Conservation (phyloP, 192 early-diverging fungal genomes). For the Phlyctochytrium arcticum region DNA sequence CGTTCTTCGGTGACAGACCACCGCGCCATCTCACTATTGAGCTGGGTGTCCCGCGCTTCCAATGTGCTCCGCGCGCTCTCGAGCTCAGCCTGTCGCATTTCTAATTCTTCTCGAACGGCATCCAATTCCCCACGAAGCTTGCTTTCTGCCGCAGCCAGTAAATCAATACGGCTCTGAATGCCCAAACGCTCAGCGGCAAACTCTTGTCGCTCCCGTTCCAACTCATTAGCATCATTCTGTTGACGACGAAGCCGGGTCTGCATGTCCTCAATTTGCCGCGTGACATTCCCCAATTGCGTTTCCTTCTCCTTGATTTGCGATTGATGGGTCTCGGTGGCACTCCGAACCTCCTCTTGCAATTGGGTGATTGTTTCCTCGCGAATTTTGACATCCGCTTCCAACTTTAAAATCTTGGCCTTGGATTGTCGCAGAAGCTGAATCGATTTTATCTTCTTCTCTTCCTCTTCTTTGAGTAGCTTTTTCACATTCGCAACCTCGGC, state of each 20-base stretch:
- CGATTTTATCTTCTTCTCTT: constrained; percentile 56
- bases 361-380: constrained; percentile 30
- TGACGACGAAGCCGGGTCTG: constrained; percentile 28
- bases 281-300: constrained; percentile 31
- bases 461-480: constrained; percentile 38
- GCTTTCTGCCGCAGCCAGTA: constrained; percentile 12
- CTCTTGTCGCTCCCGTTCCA: constrained; percentile 30
- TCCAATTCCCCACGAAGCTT: constrained; percentile 12
- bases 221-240: constrained; percentile 22
- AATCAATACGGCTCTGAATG: constrained; percentile 9
- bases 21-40: constrained; percentile 20
- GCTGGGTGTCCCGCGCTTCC: constrained; percentile 23
- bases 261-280: constrained; percentile 47
- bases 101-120: constrained; percentile 10
- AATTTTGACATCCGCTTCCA: constrained; percentile 40
- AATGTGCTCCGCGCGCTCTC: constrained; percentile 6
- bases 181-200: constrained; percentile 8
- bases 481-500: constrained; percentile 1
- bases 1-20: constrained; percentile 34
- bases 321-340: constrained; percentile 7
- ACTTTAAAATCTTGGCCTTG: constrained; percentile 49
- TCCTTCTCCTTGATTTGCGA: constrained; percentile 35
- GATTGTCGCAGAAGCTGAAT: constrained; percentile 54
- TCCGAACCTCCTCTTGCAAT: constrained; percentile 23
- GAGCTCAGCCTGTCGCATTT: constrained; percentile 17